A percentile compares a stretch with the other conserved stretches of the same genome.
Evolutionary conservation across 2,329 filamentous ascomycete species (phyloP).

Genomic region (Diaporthe capsici): DNA sequence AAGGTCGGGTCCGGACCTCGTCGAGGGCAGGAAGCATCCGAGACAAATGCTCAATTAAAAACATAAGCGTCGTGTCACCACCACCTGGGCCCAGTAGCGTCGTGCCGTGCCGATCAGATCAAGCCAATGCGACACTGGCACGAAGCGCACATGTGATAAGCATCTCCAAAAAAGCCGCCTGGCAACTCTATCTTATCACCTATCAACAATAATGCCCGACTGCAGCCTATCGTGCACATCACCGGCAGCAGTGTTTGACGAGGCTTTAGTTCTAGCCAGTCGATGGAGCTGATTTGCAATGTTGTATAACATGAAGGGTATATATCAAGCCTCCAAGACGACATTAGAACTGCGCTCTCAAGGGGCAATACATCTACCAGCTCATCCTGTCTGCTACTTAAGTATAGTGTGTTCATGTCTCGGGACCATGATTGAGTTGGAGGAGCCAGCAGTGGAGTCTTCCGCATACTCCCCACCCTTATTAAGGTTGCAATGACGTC

Average conservation of each 20-base stretch:
- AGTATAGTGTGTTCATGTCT: not conserved
- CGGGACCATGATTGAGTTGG: not conserved
- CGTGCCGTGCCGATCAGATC: not conserved
- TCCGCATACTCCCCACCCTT: no score
- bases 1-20: not conserved
- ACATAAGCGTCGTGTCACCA: conserved; percentile 7
- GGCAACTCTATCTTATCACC: conserved; percentile 28
- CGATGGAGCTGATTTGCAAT: not conserved
- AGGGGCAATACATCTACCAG: not conserved
- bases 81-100: conserved; percentile 6
- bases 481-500: not conserved
- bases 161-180: conserved; percentile 8
- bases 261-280: no score
- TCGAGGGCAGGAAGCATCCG: not conserved
- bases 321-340: not conserved
- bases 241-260: not conserved
- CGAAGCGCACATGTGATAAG: conserved; percentile 13
- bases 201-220: conserved; percentile 14
- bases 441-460: not conserved
- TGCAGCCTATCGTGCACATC: not conserved
- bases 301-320: not conserved
- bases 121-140: conserved; percentile 6
- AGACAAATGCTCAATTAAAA: conserved; percentile 3
- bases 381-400: not conserved
- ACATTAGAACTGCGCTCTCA: not conserved